Evolutionary conservation across 1,284 basidiomycete genomes (phyloP).

Genomic region (Phellopilus nigrolimitatus): DNA sequence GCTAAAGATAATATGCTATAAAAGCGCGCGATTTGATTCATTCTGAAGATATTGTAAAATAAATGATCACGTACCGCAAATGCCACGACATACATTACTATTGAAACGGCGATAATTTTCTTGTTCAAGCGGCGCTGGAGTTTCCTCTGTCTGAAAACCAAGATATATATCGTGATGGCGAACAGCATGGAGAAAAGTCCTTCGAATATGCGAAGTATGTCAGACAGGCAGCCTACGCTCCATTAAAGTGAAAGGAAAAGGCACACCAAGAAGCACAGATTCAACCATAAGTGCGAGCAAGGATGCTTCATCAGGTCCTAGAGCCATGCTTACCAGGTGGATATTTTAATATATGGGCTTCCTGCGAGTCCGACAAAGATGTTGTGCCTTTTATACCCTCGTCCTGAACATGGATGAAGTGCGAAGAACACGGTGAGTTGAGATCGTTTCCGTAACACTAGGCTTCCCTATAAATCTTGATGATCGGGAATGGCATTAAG

Average conservation of each 20-base stretch:
- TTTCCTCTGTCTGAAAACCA: conserved; percentile 15
- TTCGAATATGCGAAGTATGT: not conserved
- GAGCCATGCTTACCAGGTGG: too few species aligned
- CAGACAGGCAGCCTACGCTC: not conserved
- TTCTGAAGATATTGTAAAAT: not conserved
- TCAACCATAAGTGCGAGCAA: not conserved
- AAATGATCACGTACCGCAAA: conserved; percentile 6
- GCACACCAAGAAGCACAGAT: not conserved
- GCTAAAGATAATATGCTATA: not conserved
- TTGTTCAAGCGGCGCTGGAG: conserved; percentile 17
- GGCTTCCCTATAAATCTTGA: too few species aligned
- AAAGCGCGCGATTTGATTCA: not conserved
- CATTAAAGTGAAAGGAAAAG: not conserved
- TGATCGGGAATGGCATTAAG: too few species aligned
- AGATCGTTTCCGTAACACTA: too few species aligned
- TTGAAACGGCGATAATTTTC: conserved; percentile 15
- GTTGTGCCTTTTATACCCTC: too few species aligned
- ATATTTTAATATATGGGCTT: too few species aligned
- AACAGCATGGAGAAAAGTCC: conserved; percentile 17
- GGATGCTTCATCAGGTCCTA: not conserved
- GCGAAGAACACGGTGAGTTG: too few species aligned
- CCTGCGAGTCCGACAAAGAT: too few species aligned
- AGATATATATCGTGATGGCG: conserved; percentile 17
- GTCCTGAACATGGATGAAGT: too few species aligned
- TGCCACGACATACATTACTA: conserved; percentile 17